Conservation (phyloP, 1,139 yeast species). For the Sugiyamaella novakii region DNA sequence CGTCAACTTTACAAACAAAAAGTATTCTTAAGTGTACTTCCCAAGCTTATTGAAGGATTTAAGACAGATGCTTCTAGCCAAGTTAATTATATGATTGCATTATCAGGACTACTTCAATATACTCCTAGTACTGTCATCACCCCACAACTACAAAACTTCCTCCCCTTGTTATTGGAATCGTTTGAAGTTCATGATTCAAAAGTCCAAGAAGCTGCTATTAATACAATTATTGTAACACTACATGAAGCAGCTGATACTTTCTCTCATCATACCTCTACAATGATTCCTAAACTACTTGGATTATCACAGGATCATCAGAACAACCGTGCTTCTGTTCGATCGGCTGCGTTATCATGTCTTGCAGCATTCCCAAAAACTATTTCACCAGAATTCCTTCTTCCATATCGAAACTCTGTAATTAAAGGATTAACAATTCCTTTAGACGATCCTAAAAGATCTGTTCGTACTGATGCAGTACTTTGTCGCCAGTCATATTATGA, state of each 20-base stretch:
- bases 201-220: conserved; percentile 61
- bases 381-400: conserved; percentile 49
- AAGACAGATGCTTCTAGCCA: conserved; percentile 30
- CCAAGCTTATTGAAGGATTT: conserved; percentile 38
- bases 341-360: conserved; percentile 59
- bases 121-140: conserved; percentile 62
- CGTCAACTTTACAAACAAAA: conserved; percentile 76
- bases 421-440: conserved; percentile 53
- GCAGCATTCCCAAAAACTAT: conserved; percentile 49
- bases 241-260: conserved; percentile 56
- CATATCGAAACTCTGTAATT: conserved; percentile 56
- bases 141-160: conserved; percentile 61
- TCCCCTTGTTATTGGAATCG: conserved; percentile 74
- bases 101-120: conserved; percentile 67
- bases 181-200: conserved; percentile 53
- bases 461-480: conserved; percentile 74
- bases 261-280: conserved; percentile 54
- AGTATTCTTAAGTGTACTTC: conserved; percentile 55
- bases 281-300: conserved; percentile 58
- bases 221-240: conserved; percentile 50
- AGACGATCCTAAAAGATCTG: conserved; percentile 73
- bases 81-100: conserved; percentile 59
- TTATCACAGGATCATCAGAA: conserved; percentile 26
- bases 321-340: conserved; percentile 52
- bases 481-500: conserved; percentile 78